Evolutionary conservation across 2,329 filamentous ascomycete genomes (phyloP).

Genomic region (Emergomyces africanus): DNA sequence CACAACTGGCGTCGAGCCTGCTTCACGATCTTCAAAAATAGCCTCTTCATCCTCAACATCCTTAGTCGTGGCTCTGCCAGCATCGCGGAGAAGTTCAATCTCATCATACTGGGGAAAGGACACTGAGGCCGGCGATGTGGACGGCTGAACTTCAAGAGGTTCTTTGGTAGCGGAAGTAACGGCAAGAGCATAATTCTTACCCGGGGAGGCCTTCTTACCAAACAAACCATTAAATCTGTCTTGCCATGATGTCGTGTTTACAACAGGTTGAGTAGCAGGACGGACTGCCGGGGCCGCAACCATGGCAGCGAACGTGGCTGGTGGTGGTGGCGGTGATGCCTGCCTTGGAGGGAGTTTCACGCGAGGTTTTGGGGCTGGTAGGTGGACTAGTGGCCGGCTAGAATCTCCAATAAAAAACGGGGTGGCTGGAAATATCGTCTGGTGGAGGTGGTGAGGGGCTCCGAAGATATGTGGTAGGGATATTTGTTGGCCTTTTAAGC

Average conservation of each 20-base stretch:
- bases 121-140: conserved; percentile 50
- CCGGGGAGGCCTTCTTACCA: conserved; percentile 45
- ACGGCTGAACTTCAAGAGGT: conserved; percentile 46
- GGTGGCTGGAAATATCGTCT: conserved; percentile 42
- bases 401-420: conserved; percentile 41
- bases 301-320: conserved; percentile 35
- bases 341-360: conserved; percentile 63
- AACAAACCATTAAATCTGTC: conserved; percentile 68
- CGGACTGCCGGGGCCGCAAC: conserved; percentile 27
- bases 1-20: conserved; percentile 61
- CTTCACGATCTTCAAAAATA: conserved; percentile 70
- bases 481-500: conserved; percentile 19
- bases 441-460: conserved; percentile 44
- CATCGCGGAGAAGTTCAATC: conserved; percentile 24
- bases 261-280: conserved; percentile 28
- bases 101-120: conserved; percentile 46
- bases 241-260: conserved; percentile 53
- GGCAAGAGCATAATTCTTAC: conserved; percentile 42
- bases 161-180: conserved; percentile 57
- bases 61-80: conserved; percentile 44
- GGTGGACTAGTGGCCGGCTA: conserved; percentile 41
- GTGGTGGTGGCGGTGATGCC: conserved; percentile 29
- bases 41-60: conserved; percentile 66
- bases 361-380: conserved; percentile 52
- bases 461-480: conserved; percentile 22